These are phyloP conservation scores for Epichloe scottii DNA, from an alignment of 2,329 filamentous ascomycete genomes.

Conservation along the genomic window DNA sequence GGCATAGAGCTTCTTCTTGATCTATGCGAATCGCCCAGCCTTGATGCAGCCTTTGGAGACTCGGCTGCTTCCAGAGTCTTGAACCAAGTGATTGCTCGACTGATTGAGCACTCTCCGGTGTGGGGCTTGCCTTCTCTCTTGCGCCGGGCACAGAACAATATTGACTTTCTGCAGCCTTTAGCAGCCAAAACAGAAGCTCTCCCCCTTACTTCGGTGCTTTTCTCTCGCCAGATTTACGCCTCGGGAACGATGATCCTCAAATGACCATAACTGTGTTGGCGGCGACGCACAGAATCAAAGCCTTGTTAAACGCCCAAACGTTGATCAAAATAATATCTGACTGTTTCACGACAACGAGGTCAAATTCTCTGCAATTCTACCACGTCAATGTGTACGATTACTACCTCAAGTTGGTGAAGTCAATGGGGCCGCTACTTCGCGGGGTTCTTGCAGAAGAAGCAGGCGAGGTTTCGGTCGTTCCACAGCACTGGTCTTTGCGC, in stretches of 20 bases:
- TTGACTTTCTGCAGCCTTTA: slow-evolving; percentile 57
- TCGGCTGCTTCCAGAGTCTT: slow-evolving; percentile 56
- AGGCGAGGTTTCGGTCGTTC: slow-evolving; percentile 58
- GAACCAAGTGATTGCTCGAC: slow-evolving; percentile 58
- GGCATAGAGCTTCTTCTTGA: slow-evolving; percentile 78
- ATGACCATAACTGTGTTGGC: slow-evolving; percentile 33
- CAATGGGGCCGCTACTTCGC: slow-evolving; percentile 65
- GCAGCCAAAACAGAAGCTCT: slow-evolving; percentile 34
- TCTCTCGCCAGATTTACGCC: slow-evolving; percentile 33
- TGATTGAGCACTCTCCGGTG: slow-evolving; percentile 71
- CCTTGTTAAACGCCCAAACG: slow-evolving; percentile 63
- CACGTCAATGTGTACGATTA: slow-evolving; percentile 76
- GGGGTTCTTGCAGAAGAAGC: slow-evolving; percentile 80
- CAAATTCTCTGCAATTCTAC: slow-evolving; percentile 53
- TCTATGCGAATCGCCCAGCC: slow-evolving; percentile 67
- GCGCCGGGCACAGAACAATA: slow-evolving; percentile 55
- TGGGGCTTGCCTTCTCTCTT: slow-evolving; percentile 73
- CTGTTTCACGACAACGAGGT: slow-evolving; percentile 58
- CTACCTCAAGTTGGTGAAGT: slow-evolving; percentile 61
- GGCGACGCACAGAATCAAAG: slow-evolving; percentile 69
- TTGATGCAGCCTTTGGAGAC: slow-evolving; percentile 51
- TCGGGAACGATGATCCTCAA: slow-evolving; percentile 20
- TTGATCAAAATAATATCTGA: slow-evolving; percentile 64
- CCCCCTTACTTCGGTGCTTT: slow-evolving; percentile 61
- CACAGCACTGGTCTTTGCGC: slow-evolving; percentile 47